Conservation (phyloP, 805 yeast species). For the Diddensiella caesifluorescens region DNA sequence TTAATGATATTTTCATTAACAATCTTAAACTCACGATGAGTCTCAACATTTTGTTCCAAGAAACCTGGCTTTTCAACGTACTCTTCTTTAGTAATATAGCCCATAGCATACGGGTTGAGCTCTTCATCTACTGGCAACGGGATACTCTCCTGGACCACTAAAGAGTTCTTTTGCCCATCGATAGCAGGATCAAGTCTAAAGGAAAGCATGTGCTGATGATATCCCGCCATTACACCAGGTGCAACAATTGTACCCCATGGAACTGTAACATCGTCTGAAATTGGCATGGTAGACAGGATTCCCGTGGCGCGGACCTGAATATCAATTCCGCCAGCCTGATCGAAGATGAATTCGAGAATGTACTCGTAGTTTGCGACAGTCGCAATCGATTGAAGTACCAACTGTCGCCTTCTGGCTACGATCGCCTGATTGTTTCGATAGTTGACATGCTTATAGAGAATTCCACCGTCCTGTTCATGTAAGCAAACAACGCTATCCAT, state of each 20-base stretch:
- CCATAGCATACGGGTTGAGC: conserved; percentile 73
- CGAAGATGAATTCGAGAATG: conserved; percentile 75
- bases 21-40: conserved; percentile 49
- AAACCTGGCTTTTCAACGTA: conserved; percentile 61
- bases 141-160: conserved; percentile 52
- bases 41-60: conserved; percentile 56
- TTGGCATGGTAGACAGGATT: conserved; percentile 66
- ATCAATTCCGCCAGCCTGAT: conserved; percentile 80
- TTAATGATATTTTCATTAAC: conserved; percentile 65
- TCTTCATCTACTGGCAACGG: conserved; percentile 61
- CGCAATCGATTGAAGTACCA: conserved; percentile 73
- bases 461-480: conserved; percentile 82
- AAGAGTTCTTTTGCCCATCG: conserved; percentile 76
- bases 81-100: conserved; percentile 57
- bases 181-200: conserved; percentile 74
- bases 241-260: conserved; percentile 80
- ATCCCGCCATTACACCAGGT: conserved; percentile 78
- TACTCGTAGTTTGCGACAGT: conserved; percentile 86
- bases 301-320: conserved; percentile 77
- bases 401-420: conserved; percentile 68
- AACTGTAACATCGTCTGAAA: conserved; percentile 59
- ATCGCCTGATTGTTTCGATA: conserved; percentile 76
- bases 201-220: conserved; percentile 79
- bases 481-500: conserved; percentile 75
- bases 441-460: conserved; percentile 76